Conservation (phyloP, 2,329 filamentous ascomycete species). For the Cercospora janseana region DNA sequence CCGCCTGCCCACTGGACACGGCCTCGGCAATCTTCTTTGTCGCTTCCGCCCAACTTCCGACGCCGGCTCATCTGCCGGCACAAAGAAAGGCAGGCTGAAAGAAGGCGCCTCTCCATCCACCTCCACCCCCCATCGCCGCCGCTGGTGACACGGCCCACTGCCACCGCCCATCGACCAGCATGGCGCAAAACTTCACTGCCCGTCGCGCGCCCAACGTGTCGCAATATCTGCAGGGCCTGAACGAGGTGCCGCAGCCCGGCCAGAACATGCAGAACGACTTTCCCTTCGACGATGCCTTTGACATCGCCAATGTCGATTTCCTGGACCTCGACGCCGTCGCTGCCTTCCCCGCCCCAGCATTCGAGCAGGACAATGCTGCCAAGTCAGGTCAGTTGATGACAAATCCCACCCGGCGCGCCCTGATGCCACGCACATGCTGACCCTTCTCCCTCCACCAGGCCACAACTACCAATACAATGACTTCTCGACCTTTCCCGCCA, state of each 20-base stretch:
- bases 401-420: not conserved
- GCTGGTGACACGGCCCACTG: slow-evolving; percentile 3
- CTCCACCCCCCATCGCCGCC: not conserved
- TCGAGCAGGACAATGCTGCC: slow-evolving; percentile 9
- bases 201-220: slow-evolving; percentile 83
- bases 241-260: slow-evolving; percentile 65
- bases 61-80: slow-evolving; percentile 3
- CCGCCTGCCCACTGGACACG: not conserved
- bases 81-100: slow-evolving; percentile 10
- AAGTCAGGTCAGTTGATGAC: slow-evolving; percentile 23
- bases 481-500: slow-evolving; percentile 42
- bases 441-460: slow-evolving; percentile 15
- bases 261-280: slow-evolving; percentile 60
- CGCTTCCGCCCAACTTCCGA: not conserved
- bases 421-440: slow-evolving; percentile 14
- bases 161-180: slow-evolving; percentile 37
- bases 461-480: slow-evolving; percentile 49
- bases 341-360: slow-evolving; percentile 12
- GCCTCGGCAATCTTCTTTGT: slow-evolving; percentile 5
- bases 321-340: slow-evolving; percentile 61
- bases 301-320: slow-evolving; percentile 61
- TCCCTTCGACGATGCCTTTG: slow-evolving; percentile 54
- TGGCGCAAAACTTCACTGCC: slow-evolving; percentile 72
- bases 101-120: not conserved
- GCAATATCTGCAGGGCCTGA: slow-evolving; percentile 83